Evolutionary conservation across 2,329 filamentous ascomycete genomes (phyloP).

Genomic region (Fusarium temperatum): DNA sequence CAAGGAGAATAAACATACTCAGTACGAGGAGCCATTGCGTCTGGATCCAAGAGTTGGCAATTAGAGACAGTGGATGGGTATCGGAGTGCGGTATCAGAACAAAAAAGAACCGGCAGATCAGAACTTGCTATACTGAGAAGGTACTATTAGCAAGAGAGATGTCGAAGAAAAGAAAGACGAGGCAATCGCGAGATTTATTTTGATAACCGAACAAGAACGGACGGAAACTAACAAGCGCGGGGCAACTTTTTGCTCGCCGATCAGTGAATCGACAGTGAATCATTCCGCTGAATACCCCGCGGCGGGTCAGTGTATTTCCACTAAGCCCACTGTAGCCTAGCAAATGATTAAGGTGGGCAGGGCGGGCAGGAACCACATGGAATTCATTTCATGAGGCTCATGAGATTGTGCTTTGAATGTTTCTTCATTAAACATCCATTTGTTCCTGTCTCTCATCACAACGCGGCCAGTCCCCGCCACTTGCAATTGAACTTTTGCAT

Average conservation of each 20-base stretch:
- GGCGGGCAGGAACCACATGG: background rate
- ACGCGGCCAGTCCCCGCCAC: background rate
- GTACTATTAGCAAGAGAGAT: background rate
- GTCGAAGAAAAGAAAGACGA: background rate
- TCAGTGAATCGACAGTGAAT: constrained; percentile 6
- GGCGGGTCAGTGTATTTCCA: background rate
- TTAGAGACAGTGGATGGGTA: background rate
- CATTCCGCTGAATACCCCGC: constrained; percentile 22
- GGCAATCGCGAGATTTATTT: constrained; percentile 23
- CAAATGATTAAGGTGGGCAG: background rate
- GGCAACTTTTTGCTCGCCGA: background rate
- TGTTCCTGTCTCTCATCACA: background rate
- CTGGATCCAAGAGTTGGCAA: background rate
- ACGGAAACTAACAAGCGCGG: background rate
- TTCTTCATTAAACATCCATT: background rate
- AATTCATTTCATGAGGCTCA: constrained; percentile 9
- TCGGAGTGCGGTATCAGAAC: background rate
- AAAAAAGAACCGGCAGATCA: background rate
- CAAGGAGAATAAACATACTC: constrained; percentile 49
- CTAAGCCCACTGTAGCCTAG: constrained; percentile 10
- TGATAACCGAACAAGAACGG: background rate
- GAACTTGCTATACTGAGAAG: background rate
- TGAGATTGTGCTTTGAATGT: background rate
- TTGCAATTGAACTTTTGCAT: too few relatives aligned
- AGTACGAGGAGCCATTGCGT: constrained; percentile 54